Evolutionary conservation across 108 stramenopile genomes (phyloP), one percentile per base, ranked within the genome.

Genomic region (Cyclotella choctawhatcheeana): DNA sequence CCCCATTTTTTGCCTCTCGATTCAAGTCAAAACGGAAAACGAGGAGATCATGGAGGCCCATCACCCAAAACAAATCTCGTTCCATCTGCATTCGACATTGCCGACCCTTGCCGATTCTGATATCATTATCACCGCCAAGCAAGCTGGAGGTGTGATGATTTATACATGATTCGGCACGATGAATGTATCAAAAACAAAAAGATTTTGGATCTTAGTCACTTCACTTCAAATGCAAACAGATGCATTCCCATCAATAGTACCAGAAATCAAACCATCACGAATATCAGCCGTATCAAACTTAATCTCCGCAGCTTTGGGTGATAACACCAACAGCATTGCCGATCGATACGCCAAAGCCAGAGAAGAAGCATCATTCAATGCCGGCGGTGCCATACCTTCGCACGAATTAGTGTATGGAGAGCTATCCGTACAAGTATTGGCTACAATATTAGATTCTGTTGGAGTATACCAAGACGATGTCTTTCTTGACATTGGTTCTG

Each of bases 381-480:
- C 43, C 43, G 13, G 21, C n/a, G 37, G 12, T 8, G 37, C 6
- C 40, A 76, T 60, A 25, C 58, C 58, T 35, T 26, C 26, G 32
- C 56, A 81, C 44, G 75, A 76, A 58, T 35, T 77, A 25, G 74
- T 82, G n/a, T 76, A 82, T 30, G 81, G 81, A 18, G 81, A 82
- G 50, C 34, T 82, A 0, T 56, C 56, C 3, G 22, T 82, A 3
- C 44, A 44, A 17, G 69, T 58, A 16, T 33, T 82, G 30, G 54
- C 64, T 10, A 82, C 69, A 2, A 71, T 82, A n/a, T 65, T 82
- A 64, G 75, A 82, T 60, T 75, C 81, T 2, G 81, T 76, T 0
- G 75, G 74, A 2, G 74, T 82, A 7, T 10, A 76, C 17, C 16
- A 64, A 26, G 70, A 48, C 16, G 81, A 82, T 29, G 34, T 45